A percentile compares a stretch with the other conserved stretches of the same genome.
phyloP scores from a whole-genome alignment of 73 alveolate genomes.

The Symbiodinium natans region DNA sequence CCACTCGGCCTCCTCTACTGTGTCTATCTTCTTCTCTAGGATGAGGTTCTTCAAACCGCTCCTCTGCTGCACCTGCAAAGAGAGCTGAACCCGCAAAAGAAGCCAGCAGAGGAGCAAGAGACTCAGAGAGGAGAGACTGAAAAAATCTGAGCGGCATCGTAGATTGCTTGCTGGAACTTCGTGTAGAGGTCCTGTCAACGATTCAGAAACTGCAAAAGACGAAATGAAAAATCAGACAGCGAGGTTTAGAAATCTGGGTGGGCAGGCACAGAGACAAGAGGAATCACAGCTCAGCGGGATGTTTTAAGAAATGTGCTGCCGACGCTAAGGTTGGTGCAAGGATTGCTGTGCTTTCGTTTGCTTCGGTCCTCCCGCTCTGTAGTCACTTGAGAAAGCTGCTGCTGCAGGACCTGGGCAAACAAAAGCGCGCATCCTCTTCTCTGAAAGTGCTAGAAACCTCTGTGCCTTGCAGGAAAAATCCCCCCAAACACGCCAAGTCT shows the following conservation, averaged over 20 bases:
- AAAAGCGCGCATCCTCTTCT: too few relatives aligned
- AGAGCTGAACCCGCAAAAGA: not conserved
- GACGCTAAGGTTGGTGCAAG: too few relatives aligned
- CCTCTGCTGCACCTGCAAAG: conserved; percentile 95
- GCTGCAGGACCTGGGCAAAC: conserved; percentile 96
- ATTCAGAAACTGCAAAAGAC: too few relatives aligned
- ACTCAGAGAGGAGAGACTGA: not conserved
- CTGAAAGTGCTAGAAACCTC: not conserved
- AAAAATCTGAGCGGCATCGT: conserved; percentile 77
- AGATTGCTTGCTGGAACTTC: conserved; percentile 93
- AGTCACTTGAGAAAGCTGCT: conserved; percentile 95
- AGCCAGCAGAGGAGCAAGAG: not conserved
- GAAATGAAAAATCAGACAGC: too few relatives aligned
- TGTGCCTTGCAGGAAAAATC: too few relatives aligned
- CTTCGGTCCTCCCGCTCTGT: conserved; percentile 57
- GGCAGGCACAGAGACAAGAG: too few relatives aligned
- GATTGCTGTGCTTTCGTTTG: too few relatives aligned
- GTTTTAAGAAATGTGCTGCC: too few relatives aligned
- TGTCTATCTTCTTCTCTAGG: conserved; percentile 96
- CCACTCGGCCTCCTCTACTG: conserved; percentile 85
- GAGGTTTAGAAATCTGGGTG: too few relatives aligned
- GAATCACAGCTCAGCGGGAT: too few relatives aligned
- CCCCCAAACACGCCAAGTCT: not conserved
- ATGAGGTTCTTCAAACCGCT: conserved; percentile 96
- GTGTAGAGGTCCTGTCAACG: conserved; percentile 60